These are phyloP conservation scores for Salvia splendens DNA, from an alignment of 257 asterid genomes.

Conservation along the genomic window DNA sequence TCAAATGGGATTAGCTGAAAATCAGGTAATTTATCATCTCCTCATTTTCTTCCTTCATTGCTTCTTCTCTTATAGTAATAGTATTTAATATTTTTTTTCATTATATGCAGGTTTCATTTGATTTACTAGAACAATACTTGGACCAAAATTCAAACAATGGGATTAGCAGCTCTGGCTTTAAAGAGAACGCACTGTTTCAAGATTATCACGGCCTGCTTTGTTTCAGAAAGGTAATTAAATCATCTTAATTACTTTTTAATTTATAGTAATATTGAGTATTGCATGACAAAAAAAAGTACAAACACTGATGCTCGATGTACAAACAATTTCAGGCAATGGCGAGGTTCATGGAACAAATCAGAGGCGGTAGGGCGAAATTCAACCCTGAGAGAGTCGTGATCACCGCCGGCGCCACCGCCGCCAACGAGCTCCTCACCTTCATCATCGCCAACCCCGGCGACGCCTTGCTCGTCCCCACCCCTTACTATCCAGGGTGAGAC, in stretches of 20 bases:
- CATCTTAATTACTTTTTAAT: too few relatives aligned
- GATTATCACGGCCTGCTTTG: constrained; percentile 88
- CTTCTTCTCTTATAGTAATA: too few relatives aligned
- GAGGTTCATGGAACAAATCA: constrained; percentile 77
- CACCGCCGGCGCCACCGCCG: constrained; percentile 94
- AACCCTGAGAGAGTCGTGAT: constrained; percentile 77
- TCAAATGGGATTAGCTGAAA: constrained; percentile 95
- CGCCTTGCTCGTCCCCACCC: constrained; percentile 87
- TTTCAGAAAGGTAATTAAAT: constrained; percentile 61
- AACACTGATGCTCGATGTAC: too few relatives aligned
- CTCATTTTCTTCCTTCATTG: too few relatives aligned
- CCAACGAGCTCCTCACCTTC: constrained; percentile 82
- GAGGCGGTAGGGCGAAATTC: constrained; percentile 80
- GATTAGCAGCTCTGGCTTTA: constrained; percentile 45
- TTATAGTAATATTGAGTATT: too few relatives aligned
- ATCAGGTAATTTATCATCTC: constrained; percentile 49
- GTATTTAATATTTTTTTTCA: too few relatives aligned
- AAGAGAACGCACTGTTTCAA: constrained; percentile 87
- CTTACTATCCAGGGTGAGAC: constrained; percentile 89
- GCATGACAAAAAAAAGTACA: too few relatives aligned
- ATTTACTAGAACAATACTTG: constrained; percentile 68
- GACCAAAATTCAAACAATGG: constrained; percentile 42
- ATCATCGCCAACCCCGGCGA: constrained; percentile 85
- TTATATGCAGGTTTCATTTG: constrained; percentile 67
- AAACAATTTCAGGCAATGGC: constrained; percentile 70